Evolutionary conservation across 345 rosid species (phyloP).

Genomic region (Aurinia saxatilis): DNA sequence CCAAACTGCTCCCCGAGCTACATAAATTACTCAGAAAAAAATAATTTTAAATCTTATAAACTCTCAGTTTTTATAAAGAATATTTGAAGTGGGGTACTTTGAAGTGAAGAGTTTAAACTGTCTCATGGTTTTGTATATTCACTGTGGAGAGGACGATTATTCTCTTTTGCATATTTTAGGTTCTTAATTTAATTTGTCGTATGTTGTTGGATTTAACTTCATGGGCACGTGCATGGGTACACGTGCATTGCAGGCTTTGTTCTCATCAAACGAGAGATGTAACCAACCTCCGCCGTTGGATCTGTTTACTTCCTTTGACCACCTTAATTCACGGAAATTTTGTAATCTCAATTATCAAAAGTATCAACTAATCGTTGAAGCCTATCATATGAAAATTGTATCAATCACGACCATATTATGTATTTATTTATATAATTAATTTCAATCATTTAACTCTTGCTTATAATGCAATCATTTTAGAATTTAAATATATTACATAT

Average conservation of each 20-base stretch:
- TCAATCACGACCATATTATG: neutral
- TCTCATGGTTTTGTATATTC: constrained; percentile 16
- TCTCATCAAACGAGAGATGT: constrained; percentile 21
- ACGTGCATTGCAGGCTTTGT: constrained; percentile 40
- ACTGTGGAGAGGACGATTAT: constrained; percentile 51
- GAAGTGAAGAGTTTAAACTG: neutral
- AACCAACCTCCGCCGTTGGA: constrained; percentile 13
- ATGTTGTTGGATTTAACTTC: constrained; percentile 49
- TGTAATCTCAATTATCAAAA: neutral
- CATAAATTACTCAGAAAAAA: neutral
- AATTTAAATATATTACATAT: too few species aligned
- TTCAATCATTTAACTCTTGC: neutral
- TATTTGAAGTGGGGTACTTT: neutral
- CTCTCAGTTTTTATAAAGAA: too few species aligned
- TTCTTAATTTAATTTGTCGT: constrained; percentile 45
- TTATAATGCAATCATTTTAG: too few species aligned
- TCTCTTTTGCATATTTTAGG: constrained; percentile 50
- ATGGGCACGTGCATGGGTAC: constrained; percentile 37
- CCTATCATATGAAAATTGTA: neutral
- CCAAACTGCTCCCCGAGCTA: neutral
- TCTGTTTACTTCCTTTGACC: constrained; percentile 29
- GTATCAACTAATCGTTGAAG: neutral
- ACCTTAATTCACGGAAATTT: constrained; percentile 9
- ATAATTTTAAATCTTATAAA: too few species aligned
- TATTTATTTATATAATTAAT: neutral